Conservation (phyloP, 192 early-diverging fungal genomes). For the Powellomyces hirtus region DNA sequence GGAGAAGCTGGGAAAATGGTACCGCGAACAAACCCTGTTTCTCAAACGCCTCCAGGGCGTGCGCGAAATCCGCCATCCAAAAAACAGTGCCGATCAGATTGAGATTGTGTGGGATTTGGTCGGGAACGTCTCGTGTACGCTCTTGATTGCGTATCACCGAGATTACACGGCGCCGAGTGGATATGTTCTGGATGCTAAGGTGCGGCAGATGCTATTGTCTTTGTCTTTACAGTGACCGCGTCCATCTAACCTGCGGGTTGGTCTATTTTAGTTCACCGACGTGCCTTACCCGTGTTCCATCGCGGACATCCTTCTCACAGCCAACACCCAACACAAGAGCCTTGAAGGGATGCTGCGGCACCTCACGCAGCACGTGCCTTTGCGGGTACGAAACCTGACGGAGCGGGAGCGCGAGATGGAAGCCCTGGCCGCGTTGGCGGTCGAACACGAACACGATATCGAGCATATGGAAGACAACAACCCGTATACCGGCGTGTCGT, state of each 20-base stretch:
- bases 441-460: background rate
- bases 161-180: slow-evolving; percentile 9
- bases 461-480: background rate
- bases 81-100: slow-evolving; percentile 1
- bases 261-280: slow-evolving; percentile 15
- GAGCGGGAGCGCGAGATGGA: slow-evolving; percentile 16
- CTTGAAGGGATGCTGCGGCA: slow-evolving; percentile 15
- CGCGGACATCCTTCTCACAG: slow-evolving; percentile 11
- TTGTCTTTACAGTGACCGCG: too few species aligned
- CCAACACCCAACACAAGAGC: background rate
- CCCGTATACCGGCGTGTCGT: slow-evolving; percentile 4
- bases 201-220: slow-evolving; percentile 6
- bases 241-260: too few species aligned
- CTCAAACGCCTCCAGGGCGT: slow-evolving; percentile 18
- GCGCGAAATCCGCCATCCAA: slow-evolving; percentile 17
- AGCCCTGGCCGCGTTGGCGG: background rate
- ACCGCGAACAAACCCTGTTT: slow-evolving; percentile 7
- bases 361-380: background rate
- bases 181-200: slow-evolving; percentile 19
- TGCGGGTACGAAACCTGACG: slow-evolving; percentile 4
- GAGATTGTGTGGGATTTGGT: slow-evolving; percentile 29
- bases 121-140: background rate
- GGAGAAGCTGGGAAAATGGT: slow-evolving; percentile 33
- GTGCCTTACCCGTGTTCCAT: slow-evolving; percentile 14
- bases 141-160: slow-evolving; percentile 3